A percentile compares a stretch with the other conserved stretches of the same genome.
Evolutionary conservation across 495 filamentous ascomycete genomes (phyloP).

Genomic region (Sphaerosporella brunnea): DNA sequence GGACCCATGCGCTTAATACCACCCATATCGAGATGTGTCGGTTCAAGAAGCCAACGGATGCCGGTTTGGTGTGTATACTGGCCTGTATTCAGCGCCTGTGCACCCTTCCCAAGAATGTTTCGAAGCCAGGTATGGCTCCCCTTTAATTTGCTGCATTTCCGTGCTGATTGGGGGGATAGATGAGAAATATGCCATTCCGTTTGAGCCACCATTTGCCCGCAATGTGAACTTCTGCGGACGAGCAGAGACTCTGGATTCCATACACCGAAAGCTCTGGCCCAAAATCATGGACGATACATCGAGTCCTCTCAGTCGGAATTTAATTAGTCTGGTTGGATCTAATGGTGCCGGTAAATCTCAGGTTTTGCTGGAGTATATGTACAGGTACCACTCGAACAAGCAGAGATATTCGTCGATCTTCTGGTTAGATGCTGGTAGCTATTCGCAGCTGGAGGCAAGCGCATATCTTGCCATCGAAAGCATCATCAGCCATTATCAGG

Average conservation of each 20-base stretch:
- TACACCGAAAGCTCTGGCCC: background rate
- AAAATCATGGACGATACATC: background rate
- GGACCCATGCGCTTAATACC: constrained; percentile 2
- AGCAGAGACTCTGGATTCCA: background rate
- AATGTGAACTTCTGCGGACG: constrained; percentile 7
- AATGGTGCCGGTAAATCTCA: constrained; percentile 13
- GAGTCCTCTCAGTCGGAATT: background rate
- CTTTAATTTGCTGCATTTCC: background rate
- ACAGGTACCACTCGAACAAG: background rate
- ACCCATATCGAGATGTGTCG: constrained; percentile 5
- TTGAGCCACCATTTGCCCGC: background rate
- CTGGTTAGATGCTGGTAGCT: constrained; percentile 10
- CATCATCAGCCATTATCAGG: constrained; percentile 4
- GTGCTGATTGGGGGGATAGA: background rate
- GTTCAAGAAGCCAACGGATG: constrained; percentile 1
- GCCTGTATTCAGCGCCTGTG: constrained; percentile 2
- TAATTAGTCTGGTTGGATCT: background rate
- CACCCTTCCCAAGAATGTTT: background rate
- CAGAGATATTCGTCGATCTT: constrained; percentile 9
- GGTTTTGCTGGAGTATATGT: constrained; percentile 8
- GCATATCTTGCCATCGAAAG: background rate
- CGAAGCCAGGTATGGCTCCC: background rate
- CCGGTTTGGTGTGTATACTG: background rate
- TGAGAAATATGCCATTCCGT: constrained; percentile 2
- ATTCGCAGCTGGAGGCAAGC: background rate